Base-by-base conservation (phyloP, 164 flowering plant genomes). In the Stephania japonica region DNA sequence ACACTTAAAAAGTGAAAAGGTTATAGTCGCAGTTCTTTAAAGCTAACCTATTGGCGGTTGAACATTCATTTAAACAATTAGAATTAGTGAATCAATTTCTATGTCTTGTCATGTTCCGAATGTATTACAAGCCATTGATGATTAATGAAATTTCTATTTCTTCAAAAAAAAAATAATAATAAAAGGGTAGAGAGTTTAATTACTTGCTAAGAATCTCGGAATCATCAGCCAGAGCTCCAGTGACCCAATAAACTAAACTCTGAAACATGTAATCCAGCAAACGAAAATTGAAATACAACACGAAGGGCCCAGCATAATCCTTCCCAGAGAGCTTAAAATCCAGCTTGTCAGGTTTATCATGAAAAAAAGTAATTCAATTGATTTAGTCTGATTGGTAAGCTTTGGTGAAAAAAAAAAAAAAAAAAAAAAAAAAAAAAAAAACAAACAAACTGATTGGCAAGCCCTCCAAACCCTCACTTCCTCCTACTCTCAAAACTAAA, bases 201-300 rank as follows among this genome's bases (percentile, higher is more conserved):
- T 83, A 92, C 97, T 98, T 92, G 94, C 99, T 93, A 38, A 95
- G 92, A 21, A 86, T 87, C 83, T 87, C 90, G n/a, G 97, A 88
- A 80, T 91, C 97, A 68, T 91, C 84, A 12, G 98, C 98, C 82
- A 95, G 75, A 3, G 92, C 87, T 25, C 99, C 99, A 73, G 91
- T 91, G 25, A 95, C 88, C 99, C 98, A 95, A 72, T 93, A 95
- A 68, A 88, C 87, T 91, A 89, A 72, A 78, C 88, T 89, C 84
- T 95, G 99, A 73, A 89, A 95, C 93, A 95, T 90, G 44, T 97
- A 87, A 85, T 93, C 99, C 70, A 93, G 75, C 86, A 93, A 78
- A 0, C 99, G 98, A 75, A 85, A 93, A 72, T 89, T 74, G 63
- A 93, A 89, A 75, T 93, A 93, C 80, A 95, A 74, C 67, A 95